Evolutionary conservation across 768 basidiomycete species (phyloP), one percentile per base, ranked within the genome.

Genomic region (Stropharia rugosoannulata): DNA sequence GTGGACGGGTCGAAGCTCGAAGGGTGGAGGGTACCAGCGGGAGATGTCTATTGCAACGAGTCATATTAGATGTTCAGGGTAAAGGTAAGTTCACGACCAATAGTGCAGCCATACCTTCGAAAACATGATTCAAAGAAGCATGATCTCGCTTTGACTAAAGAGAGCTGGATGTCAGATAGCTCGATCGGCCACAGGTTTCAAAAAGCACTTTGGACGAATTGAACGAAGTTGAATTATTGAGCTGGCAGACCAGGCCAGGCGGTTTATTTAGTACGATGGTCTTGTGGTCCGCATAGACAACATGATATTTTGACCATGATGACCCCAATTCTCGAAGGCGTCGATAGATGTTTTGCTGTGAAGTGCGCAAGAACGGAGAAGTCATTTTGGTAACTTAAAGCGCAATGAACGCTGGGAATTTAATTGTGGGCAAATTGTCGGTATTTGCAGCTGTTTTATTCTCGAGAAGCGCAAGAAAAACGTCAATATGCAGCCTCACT

Each of bases 201-300:
- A 62, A 64, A 38, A 43, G 67, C 69, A 40, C 65, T 49, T 27
- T 41, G 45, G 32, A 48, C 51, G 32, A 38, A 37, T 25, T 41
- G 45, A 29, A 48, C 51, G 32, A 38, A 37, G 62, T 55, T n/a
- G 55, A 51, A 11, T 64, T 48, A 41, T 67, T 64, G 48, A 75
- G 63, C 67, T 87, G 86, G 54, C 81, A 84, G 11, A 83, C 65
- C 40, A 87, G 70, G 18, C 75, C 79, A 3, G 82, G 74, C 3
- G 86, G 85, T 63, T 88, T 88, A 62, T 86, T 83, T 40, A 86
- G 60, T 6, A 86, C 74, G 15, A 86, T 67, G n/a, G 80, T 54
- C 16, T 74, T 71, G 40, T 75, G 74, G 68, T 87, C 86, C 54
- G 78, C 71, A 63, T 85, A 88, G 6, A 86, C 58, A 6, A 75